These are phyloP conservation scores for Cryptococcus amylolentus DNA, from an alignment of 1,284 basidiomycete species.

Conservation along the genomic window DNA sequence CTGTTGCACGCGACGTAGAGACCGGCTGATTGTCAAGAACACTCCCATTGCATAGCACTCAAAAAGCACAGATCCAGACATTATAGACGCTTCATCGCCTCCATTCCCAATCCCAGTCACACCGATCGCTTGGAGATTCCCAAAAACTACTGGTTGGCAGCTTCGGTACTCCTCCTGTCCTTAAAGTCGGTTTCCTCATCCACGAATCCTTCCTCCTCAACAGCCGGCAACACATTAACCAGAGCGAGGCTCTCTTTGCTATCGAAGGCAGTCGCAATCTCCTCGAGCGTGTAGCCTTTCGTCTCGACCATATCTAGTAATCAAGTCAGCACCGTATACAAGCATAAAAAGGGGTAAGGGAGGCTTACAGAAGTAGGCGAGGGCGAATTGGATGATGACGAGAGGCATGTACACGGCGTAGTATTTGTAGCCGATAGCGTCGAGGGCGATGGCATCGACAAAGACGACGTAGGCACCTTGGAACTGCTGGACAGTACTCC, in stretches of 20 bases:
- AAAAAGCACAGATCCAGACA: too few relatives aligned
- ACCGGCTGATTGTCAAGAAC: too few relatives aligned
- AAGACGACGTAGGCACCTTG: slow-evolving; percentile 35
- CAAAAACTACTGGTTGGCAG: too few relatives aligned
- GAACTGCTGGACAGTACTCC: slow-evolving; percentile 46
- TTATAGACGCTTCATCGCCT: too few relatives aligned
- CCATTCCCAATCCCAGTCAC: too few relatives aligned
- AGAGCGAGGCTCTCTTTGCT: slow-evolving; percentile 1
- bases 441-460: slow-evolving; percentile 48
- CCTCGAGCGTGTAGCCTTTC: slow-evolving; percentile 45
- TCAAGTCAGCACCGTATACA: slow-evolving; percentile 20
- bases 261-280: slow-evolving; percentile 42
- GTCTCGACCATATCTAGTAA: slow-evolving; percentile 48
- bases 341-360: slow-evolving; percentile 3
- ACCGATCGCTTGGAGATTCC: too few relatives aligned
- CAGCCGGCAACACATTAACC: slow-evolving; percentile 8
- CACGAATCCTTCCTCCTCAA: slow-evolving; percentile 2
- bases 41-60: too few relatives aligned
- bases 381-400: slow-evolving; percentile 39
- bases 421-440: slow-evolving; percentile 48
- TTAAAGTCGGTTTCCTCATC: background rate
- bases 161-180: background rate
- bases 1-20: too few relatives aligned
- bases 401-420: slow-evolving; percentile 47
- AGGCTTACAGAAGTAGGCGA: slow-evolving; percentile 33